Evolutionary conservation across 768 basidiomycete species (phyloP).

Genomic region (Lyophyllum shimeji): DNA sequence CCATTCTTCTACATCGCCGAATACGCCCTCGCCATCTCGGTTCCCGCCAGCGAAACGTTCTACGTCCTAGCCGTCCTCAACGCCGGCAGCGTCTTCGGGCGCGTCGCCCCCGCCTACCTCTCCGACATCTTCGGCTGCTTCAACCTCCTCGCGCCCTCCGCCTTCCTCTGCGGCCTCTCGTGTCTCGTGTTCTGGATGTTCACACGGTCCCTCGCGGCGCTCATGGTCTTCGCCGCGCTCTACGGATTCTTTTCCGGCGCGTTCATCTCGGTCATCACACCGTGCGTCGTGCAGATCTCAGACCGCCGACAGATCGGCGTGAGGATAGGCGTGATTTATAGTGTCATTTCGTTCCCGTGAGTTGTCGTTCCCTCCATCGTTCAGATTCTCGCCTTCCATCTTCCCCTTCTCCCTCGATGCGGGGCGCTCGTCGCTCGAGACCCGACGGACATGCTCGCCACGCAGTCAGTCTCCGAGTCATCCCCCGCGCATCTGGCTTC

Average conservation of each 20-base stretch:
- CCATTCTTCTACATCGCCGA: conserved; percentile 72
- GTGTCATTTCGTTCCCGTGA: conserved; percentile 67
- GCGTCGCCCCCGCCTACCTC: conserved; percentile 59
- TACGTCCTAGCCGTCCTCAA: conserved; percentile 68
- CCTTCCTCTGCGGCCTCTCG: conserved; percentile 60
- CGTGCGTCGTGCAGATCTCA: conserved; percentile 68
- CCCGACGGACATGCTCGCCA: background rate
- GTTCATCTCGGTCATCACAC: conserved; percentile 65
- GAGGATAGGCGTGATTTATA: conserved; percentile 65
- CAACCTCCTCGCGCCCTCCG: conserved; percentile 64
- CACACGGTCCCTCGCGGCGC: conserved; percentile 33
- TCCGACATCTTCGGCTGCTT: conserved; percentile 68
- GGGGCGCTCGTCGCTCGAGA: background rate
- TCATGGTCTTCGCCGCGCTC: conserved; percentile 51
- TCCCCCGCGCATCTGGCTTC: background rate
- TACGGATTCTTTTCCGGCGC: conserved; percentile 71
- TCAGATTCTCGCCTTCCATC: too few relatives aligned
- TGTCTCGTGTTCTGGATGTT: conserved; percentile 61
- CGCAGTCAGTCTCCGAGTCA: background rate
- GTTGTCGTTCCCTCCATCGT: too few relatives aligned
- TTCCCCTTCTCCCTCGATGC: background rate
- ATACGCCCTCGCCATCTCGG: conserved; percentile 47
- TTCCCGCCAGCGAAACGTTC: conserved; percentile 42
- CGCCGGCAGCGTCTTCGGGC: conserved; percentile 64
- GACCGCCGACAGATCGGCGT: conserved; percentile 57